Evolutionary conservation across 768 basidiomycete genomes (phyloP).

Genomic region (Mycena metata): DNA sequence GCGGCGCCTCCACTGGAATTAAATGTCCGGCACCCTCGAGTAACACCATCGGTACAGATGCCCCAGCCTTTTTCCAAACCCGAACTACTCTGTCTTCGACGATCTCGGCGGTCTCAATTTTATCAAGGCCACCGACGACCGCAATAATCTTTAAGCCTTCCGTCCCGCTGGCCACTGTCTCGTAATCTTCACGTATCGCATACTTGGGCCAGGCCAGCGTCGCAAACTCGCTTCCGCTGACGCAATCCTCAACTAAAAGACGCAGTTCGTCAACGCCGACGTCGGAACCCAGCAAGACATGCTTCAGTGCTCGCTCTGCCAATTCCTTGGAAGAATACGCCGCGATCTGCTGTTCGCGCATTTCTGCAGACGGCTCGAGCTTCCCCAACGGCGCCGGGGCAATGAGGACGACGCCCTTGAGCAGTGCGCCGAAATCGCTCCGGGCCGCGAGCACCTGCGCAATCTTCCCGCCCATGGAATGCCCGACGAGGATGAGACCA

Average conservation of each 20-base stretch:
- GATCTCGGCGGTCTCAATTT: slow-evolving; percentile 14
- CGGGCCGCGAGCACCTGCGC: slow-evolving; percentile 31
- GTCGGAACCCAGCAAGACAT: slow-evolving; percentile 22
- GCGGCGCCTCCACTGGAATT: slow-evolving; percentile 28
- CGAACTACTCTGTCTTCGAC: slow-evolving; percentile 20
- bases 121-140: slow-evolving; percentile 27
- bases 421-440: slow-evolving; percentile 12
- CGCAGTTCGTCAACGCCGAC: slow-evolving; percentile 18
- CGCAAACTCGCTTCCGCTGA: slow-evolving; percentile 15
- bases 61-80: slow-evolving; percentile 23
- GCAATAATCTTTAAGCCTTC: slow-evolving; percentile 16
- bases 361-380: slow-evolving; percentile 21
- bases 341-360: slow-evolving; percentile 11
- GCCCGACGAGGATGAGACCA: slow-evolving; percentile 24
- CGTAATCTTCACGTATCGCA: slow-evolving; percentile 23
- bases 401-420: slow-evolving; percentile 25
- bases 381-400: slow-evolving; percentile 25
- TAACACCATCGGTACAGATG: slow-evolving; percentile 14
- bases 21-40: slow-evolving; percentile 23
- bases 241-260: slow-evolving; percentile 16
- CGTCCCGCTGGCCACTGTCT: not conserved
- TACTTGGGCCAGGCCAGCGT: slow-evolving; percentile 21
- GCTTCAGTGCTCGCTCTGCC: slow-evolving; percentile 13
- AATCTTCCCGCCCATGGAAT: slow-evolving; percentile 36
- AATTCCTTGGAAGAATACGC: slow-evolving; percentile 21